Evolutionary conservation across 371 early-diverging fungal species (phyloP).

Genomic region (Apophysomyces sp.): DNA sequence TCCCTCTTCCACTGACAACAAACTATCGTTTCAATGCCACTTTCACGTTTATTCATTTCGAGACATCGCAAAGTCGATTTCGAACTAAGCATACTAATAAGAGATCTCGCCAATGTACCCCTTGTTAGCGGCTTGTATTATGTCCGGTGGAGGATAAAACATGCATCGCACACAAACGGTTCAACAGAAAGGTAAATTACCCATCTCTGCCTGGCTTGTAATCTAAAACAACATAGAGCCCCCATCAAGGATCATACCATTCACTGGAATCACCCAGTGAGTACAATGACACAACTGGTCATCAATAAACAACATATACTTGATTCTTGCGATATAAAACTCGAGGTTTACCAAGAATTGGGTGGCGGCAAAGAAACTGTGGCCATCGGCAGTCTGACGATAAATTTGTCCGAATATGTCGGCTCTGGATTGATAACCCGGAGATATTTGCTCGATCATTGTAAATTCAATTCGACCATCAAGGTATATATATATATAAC

Average conservation of each 20-base stretch:
- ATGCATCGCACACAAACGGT: constrained; percentile 26
- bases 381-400: constrained; percentile 46
- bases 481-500: constrained; percentile 22
- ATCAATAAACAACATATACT: constrained; percentile 58
- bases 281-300: constrained; percentile 37
- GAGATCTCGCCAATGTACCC: constrained; percentile 61
- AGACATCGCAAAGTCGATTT: constrained; percentile 58
- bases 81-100: constrained; percentile 43
- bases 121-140: constrained; percentile 36
- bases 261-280: constrained; percentile 46
- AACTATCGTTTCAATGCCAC: constrained; percentile 16
- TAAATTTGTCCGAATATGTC: constrained; percentile 51
- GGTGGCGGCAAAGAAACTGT: constrained; percentile 53
- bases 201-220: not conserved
- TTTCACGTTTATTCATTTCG: constrained; percentile 53
- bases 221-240: constrained; percentile 23
- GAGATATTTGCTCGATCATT: constrained; percentile 42
- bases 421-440: constrained; percentile 27
- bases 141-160: constrained; percentile 30
- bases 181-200: constrained; percentile 18
- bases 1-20: no score
- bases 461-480: constrained; percentile 50
- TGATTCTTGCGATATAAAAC: constrained; percentile 56
- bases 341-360: constrained; percentile 59
- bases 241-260: constrained; percentile 58